Evolutionary conservation across 441 rosid species (phyloP).

Genomic region (Dalechampia spathulata): DNA sequence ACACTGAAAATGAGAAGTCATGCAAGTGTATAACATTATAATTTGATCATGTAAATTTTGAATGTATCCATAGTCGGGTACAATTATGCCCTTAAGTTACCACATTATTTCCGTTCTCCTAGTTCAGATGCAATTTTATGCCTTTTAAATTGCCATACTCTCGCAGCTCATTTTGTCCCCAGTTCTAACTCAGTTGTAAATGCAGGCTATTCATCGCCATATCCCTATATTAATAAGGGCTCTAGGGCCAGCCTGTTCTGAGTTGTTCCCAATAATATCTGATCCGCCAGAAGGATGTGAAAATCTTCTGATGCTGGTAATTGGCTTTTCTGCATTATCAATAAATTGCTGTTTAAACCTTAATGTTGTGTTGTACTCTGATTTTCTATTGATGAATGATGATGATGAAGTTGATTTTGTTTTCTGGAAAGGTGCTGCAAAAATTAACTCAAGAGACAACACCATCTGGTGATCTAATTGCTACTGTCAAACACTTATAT

Average conservation of each 20-base stretch:
- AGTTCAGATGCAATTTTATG: background rate
- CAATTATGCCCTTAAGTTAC: background rate
- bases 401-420: constrained; percentile 23
- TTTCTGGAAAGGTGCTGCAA: constrained; percentile 75
- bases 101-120: background rate
- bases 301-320: constrained; percentile 84
- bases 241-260: constrained; percentile 73
- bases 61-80: too few relatives aligned
- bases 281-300: constrained; percentile 99
- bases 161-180: background rate
- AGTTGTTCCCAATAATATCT: constrained; percentile 76
- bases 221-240: constrained; percentile 80
- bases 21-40: background rate
- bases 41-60: too few relatives aligned
- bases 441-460: constrained; percentile 79
- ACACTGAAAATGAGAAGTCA: background rate
- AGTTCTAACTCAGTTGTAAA: background rate
- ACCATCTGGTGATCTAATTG: constrained; percentile 75
- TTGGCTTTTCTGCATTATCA: constrained; percentile 14
- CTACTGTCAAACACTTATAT: constrained; percentile 91
- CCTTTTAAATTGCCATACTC: too few relatives aligned
- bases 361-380: constrained; percentile 10
- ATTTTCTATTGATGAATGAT: constrained; percentile 17
- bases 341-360: constrained; percentile 9
- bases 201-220: constrained; percentile 96